Percentiles rank a stretch among this genome's conserved stretches.
Evolutionary conservation across 805 yeast species (phyloP).

Genomic region (Candida loeiensis): DNA sequence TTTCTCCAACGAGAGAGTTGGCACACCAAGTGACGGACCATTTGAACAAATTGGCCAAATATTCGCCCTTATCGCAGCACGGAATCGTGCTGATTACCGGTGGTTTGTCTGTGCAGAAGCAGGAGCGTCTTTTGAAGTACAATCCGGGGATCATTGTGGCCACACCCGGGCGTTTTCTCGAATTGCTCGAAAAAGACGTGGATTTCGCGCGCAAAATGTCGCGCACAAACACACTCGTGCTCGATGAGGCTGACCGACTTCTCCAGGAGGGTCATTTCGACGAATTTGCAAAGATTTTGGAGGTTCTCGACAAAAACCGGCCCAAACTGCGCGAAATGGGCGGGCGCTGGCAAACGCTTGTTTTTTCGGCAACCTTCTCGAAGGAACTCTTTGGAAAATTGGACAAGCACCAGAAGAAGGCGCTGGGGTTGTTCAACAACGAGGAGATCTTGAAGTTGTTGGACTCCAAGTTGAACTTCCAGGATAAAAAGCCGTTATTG

Average conservation of each 20-base stretch:
- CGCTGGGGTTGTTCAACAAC: conserved; percentile 34
- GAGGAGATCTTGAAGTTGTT: conserved; percentile 66
- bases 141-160: conserved; percentile 85
- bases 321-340: conserved; percentile 31
- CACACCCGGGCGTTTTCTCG: conserved; percentile 92
- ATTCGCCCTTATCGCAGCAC: conserved; percentile 48
- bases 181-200: conserved; percentile 63
- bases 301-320: conserved; percentile 53
- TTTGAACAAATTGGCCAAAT: conserved; percentile 52
- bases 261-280: conserved; percentile 95
- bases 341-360: conserved; percentile 74
- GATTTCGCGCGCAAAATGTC: conserved; percentile 41
- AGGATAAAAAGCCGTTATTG: conserved; percentile 59
- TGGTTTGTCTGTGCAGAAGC: conserved; percentile 91
- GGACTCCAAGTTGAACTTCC: conserved; percentile 67
- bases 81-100: conserved; percentile 84
- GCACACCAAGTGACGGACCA: conserved; percentile 92
- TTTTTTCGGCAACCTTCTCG: conserved; percentile 94
- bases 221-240: conserved; percentile 51
- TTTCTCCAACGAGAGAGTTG: conserved; percentile 94
- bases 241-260: conserved; percentile 95
- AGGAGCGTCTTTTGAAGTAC: conserved; percentile 69
- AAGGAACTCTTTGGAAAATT: conserved; percentile 77
- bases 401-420: conserved; percentile 30
- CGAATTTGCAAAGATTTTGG: conserved; percentile 80